Evolutionary conservation across 306 rosid species (phyloP).

Genomic region (Purshia tridentata): DNA sequence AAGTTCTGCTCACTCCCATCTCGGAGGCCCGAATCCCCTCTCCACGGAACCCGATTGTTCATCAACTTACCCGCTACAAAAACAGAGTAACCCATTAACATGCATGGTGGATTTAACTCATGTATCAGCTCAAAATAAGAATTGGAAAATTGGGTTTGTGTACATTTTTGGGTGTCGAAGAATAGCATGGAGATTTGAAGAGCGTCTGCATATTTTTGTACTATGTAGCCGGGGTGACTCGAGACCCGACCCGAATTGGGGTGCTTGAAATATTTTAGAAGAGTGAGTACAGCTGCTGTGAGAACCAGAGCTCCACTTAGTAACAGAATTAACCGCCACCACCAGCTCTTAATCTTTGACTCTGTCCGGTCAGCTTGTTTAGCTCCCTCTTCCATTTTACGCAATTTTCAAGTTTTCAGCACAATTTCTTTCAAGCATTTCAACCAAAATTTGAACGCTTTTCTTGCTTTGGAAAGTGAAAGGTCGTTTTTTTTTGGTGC

Average conservation of each 20-base stretch:
- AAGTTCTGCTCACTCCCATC: slow-evolving; percentile 62
- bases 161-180: slow-evolving; percentile 65
- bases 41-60: slow-evolving; percentile 55
- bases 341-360: slow-evolving; percentile 29
- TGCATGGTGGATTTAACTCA: neutral
- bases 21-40: slow-evolving; percentile 64
- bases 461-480: neutral
- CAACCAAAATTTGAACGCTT: neutral
- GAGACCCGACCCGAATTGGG: slow-evolving; percentile 8
- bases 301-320: slow-evolving; percentile 34
- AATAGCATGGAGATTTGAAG: slow-evolving; percentile 48
- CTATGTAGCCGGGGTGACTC: slow-evolving; percentile 28
- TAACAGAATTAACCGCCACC: slow-evolving; percentile 39
- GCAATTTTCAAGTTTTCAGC: neutral
- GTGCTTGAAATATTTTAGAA: slow-evolving; percentile 25
- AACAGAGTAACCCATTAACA: neutral
- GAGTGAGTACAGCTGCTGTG: slow-evolving; percentile 29
- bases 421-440: neutral
- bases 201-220: slow-evolving; percentile 40
- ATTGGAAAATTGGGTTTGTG: neutral
- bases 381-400: slow-evolving; percentile 27
- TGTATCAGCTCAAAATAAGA: neutral
- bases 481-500: neutral
- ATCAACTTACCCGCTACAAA: slow-evolving; percentile 55
- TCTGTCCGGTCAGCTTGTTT: slow-evolving; percentile 2